Evolutionary conservation across 1,284 basidiomycete genomes (phyloP).

Genomic region (Clitocybe nebularis): DNA sequence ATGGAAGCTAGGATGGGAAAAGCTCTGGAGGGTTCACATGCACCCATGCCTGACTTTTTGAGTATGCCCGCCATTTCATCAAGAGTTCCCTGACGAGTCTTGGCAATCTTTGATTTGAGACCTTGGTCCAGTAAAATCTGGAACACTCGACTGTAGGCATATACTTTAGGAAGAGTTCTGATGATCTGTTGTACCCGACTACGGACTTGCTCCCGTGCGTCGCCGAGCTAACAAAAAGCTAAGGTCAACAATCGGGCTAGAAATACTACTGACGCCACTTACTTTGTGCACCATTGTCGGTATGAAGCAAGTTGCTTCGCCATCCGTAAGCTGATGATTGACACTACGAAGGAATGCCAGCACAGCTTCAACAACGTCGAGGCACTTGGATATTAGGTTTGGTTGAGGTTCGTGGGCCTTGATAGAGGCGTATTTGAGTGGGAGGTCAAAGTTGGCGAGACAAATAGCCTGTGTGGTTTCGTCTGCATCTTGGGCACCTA

Average conservation of each 20-base stretch:
- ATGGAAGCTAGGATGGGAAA: constrained; percentile 77
- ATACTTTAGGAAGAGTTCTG: constrained; percentile 72
- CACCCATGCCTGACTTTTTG: constrained; percentile 79
- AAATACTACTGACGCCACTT: constrained; percentile 18
- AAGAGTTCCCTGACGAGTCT: constrained; percentile 82
- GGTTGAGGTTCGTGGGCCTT: constrained; percentile 93
- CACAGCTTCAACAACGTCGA: constrained; percentile 85
- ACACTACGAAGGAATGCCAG: constrained; percentile 68
- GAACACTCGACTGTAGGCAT: constrained; percentile 88
- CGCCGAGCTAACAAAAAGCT: constrained; percentile 57
- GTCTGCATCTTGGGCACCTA: constrained; percentile 53
- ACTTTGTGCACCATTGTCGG: constrained; percentile 93
- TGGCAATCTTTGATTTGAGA: constrained; percentile 84
- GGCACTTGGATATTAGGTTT: constrained; percentile 83
- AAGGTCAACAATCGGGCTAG: constrained; percentile 7
- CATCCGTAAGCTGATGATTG: constrained; percentile 82
- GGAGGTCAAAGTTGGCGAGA: constrained; percentile 87
- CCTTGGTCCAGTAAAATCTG: constrained; percentile 85
- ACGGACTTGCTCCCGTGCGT: constrained; percentile 75
- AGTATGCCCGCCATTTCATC: constrained; percentile 79
- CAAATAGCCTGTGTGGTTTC: constrained; percentile 66
- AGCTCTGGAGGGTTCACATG: constrained; percentile 76
- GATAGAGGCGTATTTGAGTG: constrained; percentile 92
- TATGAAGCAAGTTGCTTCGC: constrained; percentile 86
- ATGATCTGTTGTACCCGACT: constrained; percentile 69